A percentile compares a stretch with the other conserved stretches of the same genome.
phyloP scores from a whole-genome alignment of 805 yeast genomes.

The Saccharomycopsis sp. region DNA sequence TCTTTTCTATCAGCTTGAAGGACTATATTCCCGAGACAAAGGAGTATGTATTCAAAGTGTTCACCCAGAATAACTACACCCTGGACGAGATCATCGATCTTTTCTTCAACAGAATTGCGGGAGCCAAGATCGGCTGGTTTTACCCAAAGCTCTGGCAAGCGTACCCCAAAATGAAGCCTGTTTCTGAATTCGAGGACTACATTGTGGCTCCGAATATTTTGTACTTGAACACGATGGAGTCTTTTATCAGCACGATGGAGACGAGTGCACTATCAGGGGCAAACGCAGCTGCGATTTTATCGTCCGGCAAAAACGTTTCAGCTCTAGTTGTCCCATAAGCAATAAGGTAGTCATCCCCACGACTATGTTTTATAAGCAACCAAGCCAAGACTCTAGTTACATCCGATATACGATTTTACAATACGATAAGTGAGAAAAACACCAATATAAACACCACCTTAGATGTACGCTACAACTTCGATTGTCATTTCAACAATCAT shows the following conservation, averaged over 20 bases:
- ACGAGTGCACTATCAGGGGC: slow-evolving; percentile 45
- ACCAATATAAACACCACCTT: too few relatives aligned
- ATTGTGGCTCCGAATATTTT: slow-evolving; percentile 31
- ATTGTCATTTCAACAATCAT: too few relatives aligned
- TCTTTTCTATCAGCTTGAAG: slow-evolving; percentile 31
- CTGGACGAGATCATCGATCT: slow-evolving; percentile 16
- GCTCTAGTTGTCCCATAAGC: slow-evolving; percentile 22
- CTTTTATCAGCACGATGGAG: slow-evolving; percentile 46
- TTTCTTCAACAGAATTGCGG: slow-evolving; percentile 25
- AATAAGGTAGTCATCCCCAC: not conserved
- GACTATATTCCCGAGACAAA: slow-evolving; percentile 25
- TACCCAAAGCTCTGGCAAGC: slow-evolving; percentile 36
- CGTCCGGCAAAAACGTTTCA: slow-evolving; percentile 27
- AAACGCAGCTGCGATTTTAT: slow-evolving; percentile 39
- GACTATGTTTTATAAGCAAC: not conserved
- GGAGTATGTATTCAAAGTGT: slow-evolving; percentile 38
- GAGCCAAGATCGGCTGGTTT: slow-evolving; percentile 24
- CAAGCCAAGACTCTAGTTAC: too few relatives aligned
- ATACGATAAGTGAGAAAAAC: too few relatives aligned
- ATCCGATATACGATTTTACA: too few relatives aligned
- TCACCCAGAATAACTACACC: slow-evolving; percentile 24
- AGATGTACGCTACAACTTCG: too few relatives aligned
- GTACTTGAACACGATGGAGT: slow-evolving; percentile 41
- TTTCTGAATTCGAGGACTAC: slow-evolving; percentile 26
- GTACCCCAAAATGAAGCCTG: slow-evolving; percentile 36